These are phyloP conservation scores for Daedaleopsis sinensis DNA, from an alignment of 768 basidiomycete genomes.

Conservation along the genomic window DNA sequence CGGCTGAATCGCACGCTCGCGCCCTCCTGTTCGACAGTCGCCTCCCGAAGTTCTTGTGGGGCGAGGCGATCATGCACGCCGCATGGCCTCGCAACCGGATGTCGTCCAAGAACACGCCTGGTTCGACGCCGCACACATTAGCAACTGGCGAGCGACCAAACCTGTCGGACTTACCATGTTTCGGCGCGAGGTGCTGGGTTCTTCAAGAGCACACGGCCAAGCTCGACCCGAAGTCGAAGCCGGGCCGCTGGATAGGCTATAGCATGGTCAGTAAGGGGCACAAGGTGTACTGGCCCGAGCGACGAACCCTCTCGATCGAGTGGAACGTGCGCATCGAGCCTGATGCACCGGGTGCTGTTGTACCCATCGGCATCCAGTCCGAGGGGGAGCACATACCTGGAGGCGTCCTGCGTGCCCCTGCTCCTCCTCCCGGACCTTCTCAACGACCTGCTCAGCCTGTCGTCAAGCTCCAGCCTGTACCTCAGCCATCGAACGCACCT, in stretches of 20 bases:
- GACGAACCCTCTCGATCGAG: conserved; percentile 7
- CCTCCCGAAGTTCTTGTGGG: conserved; percentile 11
- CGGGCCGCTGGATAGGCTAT: conserved; percentile 6
- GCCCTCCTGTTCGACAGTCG: conserved; percentile 7
- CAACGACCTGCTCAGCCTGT: not conserved
- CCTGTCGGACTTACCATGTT: not conserved
- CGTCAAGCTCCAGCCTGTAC: not conserved
- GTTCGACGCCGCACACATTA: not conserved
- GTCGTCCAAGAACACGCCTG: not conserved
- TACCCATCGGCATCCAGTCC: not conserved
- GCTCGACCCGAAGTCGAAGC: not conserved
- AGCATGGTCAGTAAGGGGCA: conserved; percentile 8
- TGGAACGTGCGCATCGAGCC: conserved; percentile 2
- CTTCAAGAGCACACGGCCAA: not conserved
- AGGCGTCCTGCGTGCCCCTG: not conserved
- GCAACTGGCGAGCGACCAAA: not conserved
- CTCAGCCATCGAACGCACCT: no score
- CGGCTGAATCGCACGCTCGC: conserved; percentile 19
- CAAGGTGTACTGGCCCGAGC: conserved; percentile 12
- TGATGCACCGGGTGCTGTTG: not conserved
- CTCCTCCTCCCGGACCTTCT: not conserved
- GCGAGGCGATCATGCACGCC: conserved; percentile 13
- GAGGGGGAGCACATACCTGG: conserved; percentile 4
- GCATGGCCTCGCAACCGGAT: conserved; percentile 6
- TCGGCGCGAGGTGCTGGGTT: conserved; percentile 4